Percentiles rank a stretch among this genome's conserved stretches.
phyloP scores from a whole-genome alignment of 108 stramenopile genomes.

The Conticribra weissflogii region DNA sequence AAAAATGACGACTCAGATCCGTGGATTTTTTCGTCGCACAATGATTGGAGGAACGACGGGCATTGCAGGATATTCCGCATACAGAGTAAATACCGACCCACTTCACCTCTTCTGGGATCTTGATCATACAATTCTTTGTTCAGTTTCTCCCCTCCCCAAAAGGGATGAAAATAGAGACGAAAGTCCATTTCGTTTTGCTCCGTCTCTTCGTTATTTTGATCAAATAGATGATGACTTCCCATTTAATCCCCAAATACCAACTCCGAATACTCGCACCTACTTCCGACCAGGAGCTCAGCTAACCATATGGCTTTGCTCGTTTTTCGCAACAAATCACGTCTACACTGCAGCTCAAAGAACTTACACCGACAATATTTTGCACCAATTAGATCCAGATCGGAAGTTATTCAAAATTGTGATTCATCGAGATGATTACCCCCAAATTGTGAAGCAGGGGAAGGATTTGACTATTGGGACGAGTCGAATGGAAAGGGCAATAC shows the following conservation, averaged over 20 bases:
- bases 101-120: slow-evolving; percentile 52
- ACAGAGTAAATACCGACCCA: slow-evolving; percentile 37
- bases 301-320: slow-evolving; percentile 9
- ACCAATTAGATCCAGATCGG: slow-evolving; percentile 26
- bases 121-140: slow-evolving; percentile 52
- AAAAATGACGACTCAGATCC: no score
- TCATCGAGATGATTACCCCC: slow-evolving; percentile 39
- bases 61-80: slow-evolving; percentile 26
- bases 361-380: slow-evolving; percentile 45
- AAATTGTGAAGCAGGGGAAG: slow-evolving; percentile 41
- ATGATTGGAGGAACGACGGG: slow-evolving; percentile 14
- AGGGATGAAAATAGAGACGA: not conserved
- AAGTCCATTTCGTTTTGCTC: not conserved
- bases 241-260: slow-evolving; percentile 20
- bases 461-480: slow-evolving; percentile 40
- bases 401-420: slow-evolving; percentile 32
- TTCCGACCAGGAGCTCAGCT: slow-evolving; percentile 48
- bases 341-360: slow-evolving; percentile 50
- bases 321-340: slow-evolving; percentile 29
- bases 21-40: no score
- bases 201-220: slow-evolving; percentile 29
- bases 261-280: slow-evolving; percentile 50
- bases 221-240: slow-evolving; percentile 59
- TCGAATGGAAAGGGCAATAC: slow-evolving; percentile 32
- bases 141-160: slow-evolving; percentile 34